Evolutionary conservation across 306 rosid species (phyloP).

Genomic region (Carpinus viminea): DNA sequence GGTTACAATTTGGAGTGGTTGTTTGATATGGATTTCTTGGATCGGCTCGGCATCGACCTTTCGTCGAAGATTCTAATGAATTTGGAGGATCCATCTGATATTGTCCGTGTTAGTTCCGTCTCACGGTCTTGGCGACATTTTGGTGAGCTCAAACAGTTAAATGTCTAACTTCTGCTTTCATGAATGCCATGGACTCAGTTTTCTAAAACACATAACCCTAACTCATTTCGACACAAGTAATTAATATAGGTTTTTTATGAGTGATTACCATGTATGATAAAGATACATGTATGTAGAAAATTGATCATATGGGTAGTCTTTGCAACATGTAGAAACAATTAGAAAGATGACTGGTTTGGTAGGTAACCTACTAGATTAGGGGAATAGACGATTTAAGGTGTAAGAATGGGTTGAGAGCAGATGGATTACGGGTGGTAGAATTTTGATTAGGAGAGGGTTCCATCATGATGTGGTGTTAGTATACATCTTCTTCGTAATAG

Average conservation of each 20-base stretch:
- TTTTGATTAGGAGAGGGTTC: not conserved
- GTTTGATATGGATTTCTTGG: constrained; percentile 47
- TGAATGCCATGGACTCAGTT: not conserved
- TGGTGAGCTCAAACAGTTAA: constrained; percentile 52
- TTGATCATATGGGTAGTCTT: not conserved
- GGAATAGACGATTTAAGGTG: not conserved
- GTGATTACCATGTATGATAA: not conserved
- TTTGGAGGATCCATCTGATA: constrained; percentile 70
- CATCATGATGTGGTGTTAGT: not conserved
- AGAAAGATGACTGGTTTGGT: not conserved
- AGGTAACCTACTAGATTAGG: constrained; percentile 9
- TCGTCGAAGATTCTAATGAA: constrained; percentile 45
- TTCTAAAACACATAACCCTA: not conserved
- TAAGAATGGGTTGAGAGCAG: not conserved
- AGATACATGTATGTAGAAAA: not conserved
- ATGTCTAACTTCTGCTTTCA: too few species aligned
- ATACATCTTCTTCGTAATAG: not conserved
- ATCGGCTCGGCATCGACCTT: constrained; percentile 52
- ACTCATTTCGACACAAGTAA: not conserved
- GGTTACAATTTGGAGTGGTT: constrained; percentile 37
- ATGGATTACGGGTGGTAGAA: not conserved
- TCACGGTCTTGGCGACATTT: constrained; percentile 62
- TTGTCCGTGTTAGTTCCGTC: constrained; percentile 56
- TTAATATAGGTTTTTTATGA: not conserved
- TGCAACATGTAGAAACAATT: not conserved